Evolutionary conservation across 345 rosid species (phyloP).

Genomic region (Schrenkiella parvula): DNA sequence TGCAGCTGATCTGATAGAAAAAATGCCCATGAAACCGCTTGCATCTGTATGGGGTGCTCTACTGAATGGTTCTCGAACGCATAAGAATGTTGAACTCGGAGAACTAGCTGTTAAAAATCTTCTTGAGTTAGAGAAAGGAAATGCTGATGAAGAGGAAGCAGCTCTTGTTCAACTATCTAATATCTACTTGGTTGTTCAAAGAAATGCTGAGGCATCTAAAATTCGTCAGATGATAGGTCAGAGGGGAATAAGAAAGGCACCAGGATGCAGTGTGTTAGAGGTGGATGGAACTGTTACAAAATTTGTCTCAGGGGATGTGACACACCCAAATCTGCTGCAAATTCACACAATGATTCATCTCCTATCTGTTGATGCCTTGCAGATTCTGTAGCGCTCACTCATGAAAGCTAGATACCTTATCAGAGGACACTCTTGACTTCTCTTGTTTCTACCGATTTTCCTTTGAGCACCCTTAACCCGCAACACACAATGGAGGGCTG

Average conservation of each 20-base stretch:
- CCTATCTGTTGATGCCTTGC: conserved; percentile 25
- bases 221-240: conserved; percentile 44
- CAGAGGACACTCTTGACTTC: neutral
- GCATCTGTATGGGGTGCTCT: conserved; percentile 67
- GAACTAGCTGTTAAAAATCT: conserved; percentile 49
- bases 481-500: neutral
- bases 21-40: conserved; percentile 60
- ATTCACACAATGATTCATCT: conserved; percentile 41
- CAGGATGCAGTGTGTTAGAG: conserved; percentile 58
- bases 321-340: conserved; percentile 34
- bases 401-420: conserved; percentile 12
- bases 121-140: conserved; percentile 40
- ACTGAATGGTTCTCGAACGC: conserved; percentile 48
- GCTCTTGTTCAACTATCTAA: conserved; percentile 53
- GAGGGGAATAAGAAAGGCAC: conserved; percentile 44
- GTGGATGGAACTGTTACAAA: conserved; percentile 42
- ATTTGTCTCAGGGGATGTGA: conserved; percentile 54
- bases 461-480: neutral
- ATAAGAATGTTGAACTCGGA: conserved; percentile 54
- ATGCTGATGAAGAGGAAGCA: conserved; percentile 50
- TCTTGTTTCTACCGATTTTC: neutral
- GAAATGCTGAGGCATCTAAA: conserved; percentile 41
- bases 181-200: conserved; percentile 37
- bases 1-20: conserved; percentile 41
- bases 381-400: conserved; percentile 9